Conservation (phyloP, 192 early-diverging fungal species). For the Coemansia sp. region DNA sequence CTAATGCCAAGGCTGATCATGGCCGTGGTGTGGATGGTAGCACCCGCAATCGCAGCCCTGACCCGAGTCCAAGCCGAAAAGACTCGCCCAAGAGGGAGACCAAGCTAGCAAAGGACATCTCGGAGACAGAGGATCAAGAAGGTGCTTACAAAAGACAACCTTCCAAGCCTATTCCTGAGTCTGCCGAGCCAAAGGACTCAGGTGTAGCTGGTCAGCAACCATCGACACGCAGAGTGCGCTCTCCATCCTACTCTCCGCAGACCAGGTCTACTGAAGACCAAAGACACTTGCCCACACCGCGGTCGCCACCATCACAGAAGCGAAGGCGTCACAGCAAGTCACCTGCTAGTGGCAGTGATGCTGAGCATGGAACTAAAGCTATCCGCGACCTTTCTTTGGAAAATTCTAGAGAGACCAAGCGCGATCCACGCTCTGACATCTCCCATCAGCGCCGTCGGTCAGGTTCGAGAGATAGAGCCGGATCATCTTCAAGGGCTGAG, state of each 20-base stretch:
- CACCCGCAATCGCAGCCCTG: slow-evolving; percentile 1
- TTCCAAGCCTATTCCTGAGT: neutral
- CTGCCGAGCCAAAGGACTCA: neutral
- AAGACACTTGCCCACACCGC: neutral
- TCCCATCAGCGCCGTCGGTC: neutral
- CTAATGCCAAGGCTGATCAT: too few relatives aligned
- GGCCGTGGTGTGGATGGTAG: neutral
- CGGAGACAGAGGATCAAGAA: neutral
- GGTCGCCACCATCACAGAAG: slow-evolving; percentile 2
- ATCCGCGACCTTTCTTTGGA: slow-evolving; percentile 27
- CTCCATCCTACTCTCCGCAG: slow-evolving; percentile 40
- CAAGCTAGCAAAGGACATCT: neutral
- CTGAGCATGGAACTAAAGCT: slow-evolving; percentile 6
- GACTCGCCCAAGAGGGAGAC: neutral
- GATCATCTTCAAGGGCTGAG: neutral
- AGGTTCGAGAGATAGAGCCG: neutral
- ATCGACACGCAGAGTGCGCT: slow-evolving; percentile 21
- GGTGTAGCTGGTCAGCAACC: neutral
- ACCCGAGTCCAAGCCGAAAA: neutral
- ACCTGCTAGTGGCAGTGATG: neutral
- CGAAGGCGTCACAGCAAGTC: slow-evolving; percentile 7
- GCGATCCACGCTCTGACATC: neutral
- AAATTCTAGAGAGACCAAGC: neutral
- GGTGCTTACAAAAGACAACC: slow-evolving; percentile 8
- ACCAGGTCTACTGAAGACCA: neutral